A percentile compares a stretch with the other conserved stretches of the same genome.
Evolutionary conservation across 2,329 filamentous ascomycete genomes (phyloP).

Genomic region (Aspergillus aculeatinus): DNA sequence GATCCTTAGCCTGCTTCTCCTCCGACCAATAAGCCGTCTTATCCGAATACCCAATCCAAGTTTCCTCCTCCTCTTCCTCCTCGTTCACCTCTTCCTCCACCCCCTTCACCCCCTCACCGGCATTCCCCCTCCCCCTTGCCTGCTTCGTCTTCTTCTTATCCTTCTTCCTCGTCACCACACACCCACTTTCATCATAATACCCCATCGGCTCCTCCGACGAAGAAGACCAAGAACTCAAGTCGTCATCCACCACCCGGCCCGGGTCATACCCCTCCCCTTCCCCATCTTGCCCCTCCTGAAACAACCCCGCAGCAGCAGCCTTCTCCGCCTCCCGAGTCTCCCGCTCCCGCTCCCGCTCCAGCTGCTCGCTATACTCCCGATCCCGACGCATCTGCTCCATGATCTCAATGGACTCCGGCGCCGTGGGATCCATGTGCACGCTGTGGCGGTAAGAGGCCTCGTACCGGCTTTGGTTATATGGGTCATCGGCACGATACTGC

Average conservation of each 20-base stretch:
- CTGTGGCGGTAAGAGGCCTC: constrained; percentile 22
- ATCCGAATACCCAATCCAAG: neutral
- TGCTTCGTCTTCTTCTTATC: constrained; percentile 8
- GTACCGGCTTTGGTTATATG: neutral
- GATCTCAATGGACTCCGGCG: constrained; percentile 16
- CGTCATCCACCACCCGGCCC: neutral
- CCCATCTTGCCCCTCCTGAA: neutral
- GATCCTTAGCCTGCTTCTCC: neutral
- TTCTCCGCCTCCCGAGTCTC: neutral
- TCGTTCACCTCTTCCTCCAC: neutral
- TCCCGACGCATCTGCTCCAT: constrained; percentile 7
- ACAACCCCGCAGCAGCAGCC: neutral
- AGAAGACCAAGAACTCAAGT: neutral
- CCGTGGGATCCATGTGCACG: constrained; percentile 31
- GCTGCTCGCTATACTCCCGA: constrained; percentile 11
- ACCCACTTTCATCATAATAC: neutral
- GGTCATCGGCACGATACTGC: neutral
- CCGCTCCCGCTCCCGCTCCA: constrained; percentile 5
- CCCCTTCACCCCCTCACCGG: neutral
- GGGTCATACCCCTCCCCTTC: neutral
- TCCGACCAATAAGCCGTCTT: neutral
- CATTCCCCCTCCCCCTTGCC: neutral
- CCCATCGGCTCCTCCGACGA: neutral
- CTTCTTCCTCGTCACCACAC: neutral
- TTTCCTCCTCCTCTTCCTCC: neutral